Conservation (phyloP, 2,329 filamentous ascomycete genomes). For the Apiospora koreana region DNA sequence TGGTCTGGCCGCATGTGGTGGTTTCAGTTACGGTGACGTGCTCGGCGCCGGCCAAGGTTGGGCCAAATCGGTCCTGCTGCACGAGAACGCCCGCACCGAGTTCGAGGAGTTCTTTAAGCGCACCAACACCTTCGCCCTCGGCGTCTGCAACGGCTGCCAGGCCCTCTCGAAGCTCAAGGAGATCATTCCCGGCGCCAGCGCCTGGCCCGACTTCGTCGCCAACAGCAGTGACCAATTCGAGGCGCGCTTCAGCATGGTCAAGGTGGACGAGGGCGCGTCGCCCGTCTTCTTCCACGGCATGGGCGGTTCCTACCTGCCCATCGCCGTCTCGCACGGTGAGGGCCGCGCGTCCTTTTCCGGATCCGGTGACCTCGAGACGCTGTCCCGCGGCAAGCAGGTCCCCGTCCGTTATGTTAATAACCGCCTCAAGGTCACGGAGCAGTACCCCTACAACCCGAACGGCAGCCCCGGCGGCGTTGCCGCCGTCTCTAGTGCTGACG, state of each 20-base stretch:
- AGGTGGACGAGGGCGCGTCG: slow-evolving; percentile 63
- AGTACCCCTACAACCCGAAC: slow-evolving; percentile 88
- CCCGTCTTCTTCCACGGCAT: slow-evolving; percentile 92
- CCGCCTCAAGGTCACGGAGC: slow-evolving; percentile 70
- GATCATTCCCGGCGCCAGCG: slow-evolving; percentile 79
- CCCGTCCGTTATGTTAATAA: slow-evolving; percentile 88
- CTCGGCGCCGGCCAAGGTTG: slow-evolving; percentile 95
- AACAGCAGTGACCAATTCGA: slow-evolving; percentile 91
- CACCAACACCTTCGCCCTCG: slow-evolving; percentile 86
- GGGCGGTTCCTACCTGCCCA: slow-evolving; percentile 78
- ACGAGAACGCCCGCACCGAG: slow-evolving; percentile 72
- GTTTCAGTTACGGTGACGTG: slow-evolving; percentile 85
- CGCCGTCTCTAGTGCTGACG: slow-evolving; percentile 74
- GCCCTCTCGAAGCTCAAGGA: slow-evolving; percentile 84
- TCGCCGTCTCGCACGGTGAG: slow-evolving; percentile 89
- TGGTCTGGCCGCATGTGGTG: slow-evolving; percentile 91
- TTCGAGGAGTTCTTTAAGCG: slow-evolving; percentile 86
- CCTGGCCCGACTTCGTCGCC: slow-evolving; percentile 85
- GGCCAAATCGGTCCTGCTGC: slow-evolving; percentile 90
- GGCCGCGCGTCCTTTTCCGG: slow-evolving; percentile 73
- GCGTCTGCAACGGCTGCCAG: slow-evolving; percentile 97
- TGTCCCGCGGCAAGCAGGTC: slow-evolving; percentile 69
- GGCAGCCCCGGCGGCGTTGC: slow-evolving; percentile 76
- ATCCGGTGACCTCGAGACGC: slow-evolving; percentile 49
- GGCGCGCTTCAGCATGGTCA: slow-evolving; percentile 82